Evolutionary conservation across 768 basidiomycete genomes (phyloP), one percentile per base, ranked within the genome.

Genomic region (Kwoniella dendrophila): DNA sequence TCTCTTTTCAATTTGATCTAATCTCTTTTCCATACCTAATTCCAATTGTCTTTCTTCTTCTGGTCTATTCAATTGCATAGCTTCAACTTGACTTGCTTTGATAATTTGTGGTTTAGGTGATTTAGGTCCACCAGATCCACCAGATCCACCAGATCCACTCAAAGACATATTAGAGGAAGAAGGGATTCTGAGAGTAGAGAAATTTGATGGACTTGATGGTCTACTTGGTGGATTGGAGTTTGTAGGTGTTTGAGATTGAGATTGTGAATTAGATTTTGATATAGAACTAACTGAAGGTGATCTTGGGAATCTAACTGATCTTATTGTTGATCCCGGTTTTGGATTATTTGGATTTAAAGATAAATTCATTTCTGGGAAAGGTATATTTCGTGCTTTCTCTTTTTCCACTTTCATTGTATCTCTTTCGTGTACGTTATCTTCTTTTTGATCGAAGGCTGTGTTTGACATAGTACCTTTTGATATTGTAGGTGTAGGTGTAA

Each of bases 1-100:
- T 33, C 74, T 62, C 41, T 64, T n/a, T 36, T 76, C 76, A 11
- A 78, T 75, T 43, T 41, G 53, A 7, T 70, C 69, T 49, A 78
- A 47, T 48, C 64, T 55, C n/a, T 30, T 47, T n/a, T 55, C 40
- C 40, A 64, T 30, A 16, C 45, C 53, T 33, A 44, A 49, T 34
- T 54, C 70, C 32, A 30, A 34, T 43, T 33, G 54, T 40, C 30
- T 41, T 30, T 66, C 55, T 20, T 54, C 64, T n/a, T 61, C 58
- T 1, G 47, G 55, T 12, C 44, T 45, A 8, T 60, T 57, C 30
- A 60, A 10, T 43, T 55, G 53, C 40, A 56, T 45, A 7, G 47
- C 29, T 34, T 55, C 63, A 20, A 68, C 63, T 12, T 73, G 68
- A 20, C 68, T 72, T 8, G 73, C 70, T 49, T 73, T 77, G 4